Conservation (phyloP, 2,329 filamentous ascomycete species). For the Verticillium klebahnii region DNA sequence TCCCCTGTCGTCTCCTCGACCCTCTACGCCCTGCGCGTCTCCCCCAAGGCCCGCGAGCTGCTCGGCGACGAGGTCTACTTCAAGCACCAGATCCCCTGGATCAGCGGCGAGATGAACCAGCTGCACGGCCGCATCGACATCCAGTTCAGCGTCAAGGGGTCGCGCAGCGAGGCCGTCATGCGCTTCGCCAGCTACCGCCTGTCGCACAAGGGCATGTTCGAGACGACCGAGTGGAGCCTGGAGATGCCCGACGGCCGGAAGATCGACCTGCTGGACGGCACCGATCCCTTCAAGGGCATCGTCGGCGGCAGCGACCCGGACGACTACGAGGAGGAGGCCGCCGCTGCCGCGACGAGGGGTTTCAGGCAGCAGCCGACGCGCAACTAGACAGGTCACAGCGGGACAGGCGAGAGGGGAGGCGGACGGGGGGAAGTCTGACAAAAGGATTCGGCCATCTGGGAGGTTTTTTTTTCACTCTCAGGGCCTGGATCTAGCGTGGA, state of each 20-base stretch:
- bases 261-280: conserved; percentile 70
- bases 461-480: not conserved
- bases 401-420: not conserved
- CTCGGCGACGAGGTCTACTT: conserved; percentile 89
- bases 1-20: conserved; percentile 81
- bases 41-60: conserved; percentile 64
- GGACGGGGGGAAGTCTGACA: not conserved
- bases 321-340: conserved; percentile 30
- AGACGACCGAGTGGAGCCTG: conserved; percentile 88
- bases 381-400: conserved; percentile 16
- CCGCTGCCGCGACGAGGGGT: conserved; percentile 36
- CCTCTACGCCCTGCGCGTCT: conserved; percentile 86
- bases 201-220: conserved; percentile 59
- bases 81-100: conserved; percentile 74
- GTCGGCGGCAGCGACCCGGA: conserved; percentile 31
- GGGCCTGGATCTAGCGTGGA: not conserved
- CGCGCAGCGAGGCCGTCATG: conserved; percentile 65
- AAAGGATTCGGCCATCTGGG: not conserved
- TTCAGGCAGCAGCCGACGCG: conserved; percentile 43
- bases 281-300: conserved; percentile 61
- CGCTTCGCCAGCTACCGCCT: conserved; percentile 73
- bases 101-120: conserved; percentile 85
- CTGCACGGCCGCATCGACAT: conserved; percentile 89
- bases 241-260: conserved; percentile 55
- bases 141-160: conserved; percentile 79